A percentile compares a stretch with the other conserved stretches of the same genome.
phyloP scores from a whole-genome alignment of 345 rosid genomes.

The Draba incana region DNA sequence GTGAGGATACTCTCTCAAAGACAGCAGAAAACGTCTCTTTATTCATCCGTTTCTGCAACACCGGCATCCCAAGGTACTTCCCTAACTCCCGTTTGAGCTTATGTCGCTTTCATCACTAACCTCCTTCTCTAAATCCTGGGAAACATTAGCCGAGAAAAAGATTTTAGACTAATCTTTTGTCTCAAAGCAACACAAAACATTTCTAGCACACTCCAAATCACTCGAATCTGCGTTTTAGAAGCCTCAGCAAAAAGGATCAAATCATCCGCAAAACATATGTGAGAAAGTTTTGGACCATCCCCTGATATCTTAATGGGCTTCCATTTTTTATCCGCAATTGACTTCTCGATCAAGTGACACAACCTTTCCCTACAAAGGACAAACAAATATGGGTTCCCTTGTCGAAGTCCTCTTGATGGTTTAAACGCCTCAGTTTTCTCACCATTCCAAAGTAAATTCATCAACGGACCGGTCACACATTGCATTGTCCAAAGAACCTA shows the following conservation, averaged over 20 bases:
- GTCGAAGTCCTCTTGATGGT: neutral
- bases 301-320: neutral
- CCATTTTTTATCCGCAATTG: neutral
- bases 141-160: neutral
- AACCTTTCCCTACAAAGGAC: neutral
- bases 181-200: too few relatives aligned
- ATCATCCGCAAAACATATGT: neutral
- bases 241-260: neutral
- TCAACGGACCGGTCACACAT: neutral
- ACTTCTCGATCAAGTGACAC: neutral
- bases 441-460: neutral
- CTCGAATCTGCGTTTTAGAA: neutral
- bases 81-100: too few relatives aligned
- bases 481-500: neutral
- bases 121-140: neutral
- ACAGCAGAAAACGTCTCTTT: neutral
- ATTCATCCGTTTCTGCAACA: neutral
- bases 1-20: neutral
- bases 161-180: too few relatives aligned
- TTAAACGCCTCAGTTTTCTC: neutral
- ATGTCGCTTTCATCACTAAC: neutral
- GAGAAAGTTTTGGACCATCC: neutral
- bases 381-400: neutral
- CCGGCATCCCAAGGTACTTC: neutral
- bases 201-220: too few relatives aligned